Percentiles rank a stretch among this genome's conserved stretches.
Conservation (phyloP, 305 asterid species). For the Fraxinus paxiana region DNA sequence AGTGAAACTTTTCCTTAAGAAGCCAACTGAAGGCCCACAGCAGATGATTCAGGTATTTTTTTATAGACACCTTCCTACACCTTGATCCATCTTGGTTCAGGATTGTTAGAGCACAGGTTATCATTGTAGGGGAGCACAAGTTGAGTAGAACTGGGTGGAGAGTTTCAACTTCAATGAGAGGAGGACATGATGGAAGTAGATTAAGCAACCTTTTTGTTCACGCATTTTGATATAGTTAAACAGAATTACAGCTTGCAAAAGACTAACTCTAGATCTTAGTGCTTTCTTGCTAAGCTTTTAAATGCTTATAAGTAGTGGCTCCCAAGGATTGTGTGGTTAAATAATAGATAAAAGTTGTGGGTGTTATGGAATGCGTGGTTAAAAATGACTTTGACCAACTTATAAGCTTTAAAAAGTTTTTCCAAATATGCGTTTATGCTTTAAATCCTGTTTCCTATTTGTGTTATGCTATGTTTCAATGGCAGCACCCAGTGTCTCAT, state of each 20-base stretch:
- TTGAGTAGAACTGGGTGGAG: not conserved
- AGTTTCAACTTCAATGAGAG: not conserved
- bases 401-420: not conserved
- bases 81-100: conserved; percentile 11
- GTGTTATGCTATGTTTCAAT: not conserved
- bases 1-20: conserved; percentile 94
- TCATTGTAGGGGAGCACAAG: not conserved
- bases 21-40: conserved; percentile 99
- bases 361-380: not conserved
- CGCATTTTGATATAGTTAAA: not conserved
- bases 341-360: not conserved
- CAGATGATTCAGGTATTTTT: conserved; percentile 91
- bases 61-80: conserved; percentile 8
- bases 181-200: not conserved
- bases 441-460: not conserved
- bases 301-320: not conserved
- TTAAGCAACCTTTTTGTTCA: not conserved
- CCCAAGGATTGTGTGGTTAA: not conserved
- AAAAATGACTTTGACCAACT: not conserved
- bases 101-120: conserved; percentile 6
- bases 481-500: not conserved
- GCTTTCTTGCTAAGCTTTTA: not conserved
- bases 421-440: not conserved
- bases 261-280: not conserved
- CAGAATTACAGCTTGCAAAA: not conserved